These are phyloP conservation scores for Leccinum arenicola DNA, from an alignment of 768 basidiomycete genomes.

Conservation along the genomic window DNA sequence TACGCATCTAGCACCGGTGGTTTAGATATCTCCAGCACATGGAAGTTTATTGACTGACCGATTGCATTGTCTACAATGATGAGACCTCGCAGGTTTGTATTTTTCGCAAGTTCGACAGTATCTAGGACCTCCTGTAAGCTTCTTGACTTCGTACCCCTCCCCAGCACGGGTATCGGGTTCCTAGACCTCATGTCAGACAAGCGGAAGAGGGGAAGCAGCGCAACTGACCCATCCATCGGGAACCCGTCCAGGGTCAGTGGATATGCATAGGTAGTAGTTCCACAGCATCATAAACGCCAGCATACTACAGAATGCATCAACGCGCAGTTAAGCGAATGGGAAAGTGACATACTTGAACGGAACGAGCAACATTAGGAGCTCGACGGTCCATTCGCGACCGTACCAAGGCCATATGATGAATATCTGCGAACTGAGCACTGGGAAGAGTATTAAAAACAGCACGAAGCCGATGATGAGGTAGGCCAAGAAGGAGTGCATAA, in stretches of 20 bases:
- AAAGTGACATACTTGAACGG: conserved; percentile 83
- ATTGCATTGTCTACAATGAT: conserved; percentile 90
- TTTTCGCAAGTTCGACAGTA: conserved; percentile 84
- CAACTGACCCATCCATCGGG: conserved; percentile 71
- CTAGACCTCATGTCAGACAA: conserved; percentile 30
- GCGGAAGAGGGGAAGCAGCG: not conserved
- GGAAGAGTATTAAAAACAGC: conserved; percentile 76
- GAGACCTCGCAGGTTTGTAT: conserved; percentile 86
- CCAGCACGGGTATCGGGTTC: conserved; percentile 63
- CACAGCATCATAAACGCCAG: conserved; percentile 76
- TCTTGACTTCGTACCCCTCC: conserved; percentile 89
- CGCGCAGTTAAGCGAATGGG: conserved; percentile 4
- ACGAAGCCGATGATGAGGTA: conserved; percentile 67
- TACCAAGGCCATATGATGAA: conserved; percentile 96
- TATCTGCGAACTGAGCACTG: conserved; percentile 85
- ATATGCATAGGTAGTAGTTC: conserved; percentile 86
- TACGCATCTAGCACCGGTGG: conserved; percentile 54
- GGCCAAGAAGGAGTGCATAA: conserved; percentile 50
- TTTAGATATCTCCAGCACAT: conserved; percentile 1
- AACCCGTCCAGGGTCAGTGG: conserved; percentile 81
- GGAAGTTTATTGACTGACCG: conserved; percentile 44
- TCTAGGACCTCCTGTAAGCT: conserved; percentile 75
- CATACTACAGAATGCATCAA: conserved; percentile 41
- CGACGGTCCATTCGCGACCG: conserved; percentile 65
- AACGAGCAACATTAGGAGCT: conserved; percentile 69